These are phyloP conservation scores for Agrocybe chaxingu DNA, from an alignment of 768 basidiomycete species.

Conservation along the genomic window DNA sequence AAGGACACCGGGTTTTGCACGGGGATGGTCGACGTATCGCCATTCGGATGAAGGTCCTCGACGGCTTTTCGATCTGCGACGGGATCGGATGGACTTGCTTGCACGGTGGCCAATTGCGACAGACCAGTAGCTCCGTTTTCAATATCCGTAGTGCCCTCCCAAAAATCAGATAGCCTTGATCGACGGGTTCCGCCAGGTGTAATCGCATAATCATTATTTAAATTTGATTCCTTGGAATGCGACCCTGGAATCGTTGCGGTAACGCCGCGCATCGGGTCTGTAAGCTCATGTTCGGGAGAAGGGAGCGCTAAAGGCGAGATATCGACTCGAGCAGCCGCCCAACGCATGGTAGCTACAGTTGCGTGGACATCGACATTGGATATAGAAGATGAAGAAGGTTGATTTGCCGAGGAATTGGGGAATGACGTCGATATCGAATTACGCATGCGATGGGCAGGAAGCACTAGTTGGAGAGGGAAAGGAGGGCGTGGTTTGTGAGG, in stretches of 20 bases:
- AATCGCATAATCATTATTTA: conserved; percentile 25
- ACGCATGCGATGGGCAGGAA: conserved; percentile 29
- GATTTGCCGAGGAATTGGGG: conserved; percentile 13
- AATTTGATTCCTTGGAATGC: conserved; percentile 32
- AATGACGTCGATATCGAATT: conserved; percentile 27
- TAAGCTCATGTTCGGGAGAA: conserved; percentile 87
- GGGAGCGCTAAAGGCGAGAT: conserved; percentile 86
- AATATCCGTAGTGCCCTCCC: conserved; percentile 74
- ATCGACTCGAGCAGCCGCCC: conserved; percentile 80
- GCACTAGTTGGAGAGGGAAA: conserved; percentile 19
- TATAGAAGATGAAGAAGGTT: conserved; percentile 15
- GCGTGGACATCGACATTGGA: conserved; percentile 55
- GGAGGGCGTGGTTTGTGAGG: conserved; percentile 20
- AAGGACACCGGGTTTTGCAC: neutral
- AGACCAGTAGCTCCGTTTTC: conserved; percentile 25
- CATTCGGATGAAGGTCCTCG: neutral
- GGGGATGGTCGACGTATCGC: neutral
- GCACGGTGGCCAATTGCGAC: conserved; percentile 14
- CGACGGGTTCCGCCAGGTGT: conserved; percentile 52
- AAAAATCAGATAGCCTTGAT: conserved; percentile 64
- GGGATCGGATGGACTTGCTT: conserved; percentile 18
- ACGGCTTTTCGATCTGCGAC: neutral
- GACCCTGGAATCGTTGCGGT: conserved; percentile 65
- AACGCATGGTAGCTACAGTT: conserved; percentile 78
- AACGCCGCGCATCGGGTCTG: conserved; percentile 83